phyloP scores from a whole-genome alignment of 1,139 yeast genomes.

The Lodderomyces theae region DNA sequence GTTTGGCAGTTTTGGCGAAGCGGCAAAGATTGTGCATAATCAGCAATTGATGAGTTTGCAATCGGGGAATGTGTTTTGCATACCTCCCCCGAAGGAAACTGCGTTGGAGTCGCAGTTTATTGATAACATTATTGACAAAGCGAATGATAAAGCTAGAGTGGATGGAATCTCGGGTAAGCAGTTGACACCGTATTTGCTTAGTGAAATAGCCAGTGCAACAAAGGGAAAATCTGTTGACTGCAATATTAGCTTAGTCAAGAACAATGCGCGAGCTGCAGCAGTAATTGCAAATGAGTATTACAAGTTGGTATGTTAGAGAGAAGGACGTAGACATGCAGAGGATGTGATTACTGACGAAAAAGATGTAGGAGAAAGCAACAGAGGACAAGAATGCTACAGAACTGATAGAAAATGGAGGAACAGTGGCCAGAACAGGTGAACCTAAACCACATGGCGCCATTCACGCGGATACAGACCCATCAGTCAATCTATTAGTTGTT shows the following conservation, averaged over 20 bases:
- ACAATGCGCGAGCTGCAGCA: constrained; percentile 71
- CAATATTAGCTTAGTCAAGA: constrained; percentile 72
- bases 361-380: no score
- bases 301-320: constrained; percentile 5
- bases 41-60: constrained; percentile 51
- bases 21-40: constrained; percentile 59
- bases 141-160: constrained; percentile 55
- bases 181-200: constrained; percentile 73
- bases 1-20: constrained; percentile 50
- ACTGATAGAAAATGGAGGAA: not conserved
- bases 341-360: no score
- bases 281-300: constrained; percentile 48
- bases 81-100: constrained; percentile 70
- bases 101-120: constrained; percentile 60
- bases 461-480: not conserved
- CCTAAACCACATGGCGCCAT: no score
- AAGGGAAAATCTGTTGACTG: constrained; percentile 68
- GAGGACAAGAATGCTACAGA: not conserved
- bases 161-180: constrained; percentile 65
- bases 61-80: constrained; percentile 76
- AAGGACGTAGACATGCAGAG: no score
- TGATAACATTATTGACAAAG: constrained; percentile 52
- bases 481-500: constrained; percentile 42
- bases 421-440: not conserved
- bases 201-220: constrained; percentile 62